phyloP scores from a whole-genome alignment of 805 yeast genomes.

The Blastobotrys terrestris region DNA sequence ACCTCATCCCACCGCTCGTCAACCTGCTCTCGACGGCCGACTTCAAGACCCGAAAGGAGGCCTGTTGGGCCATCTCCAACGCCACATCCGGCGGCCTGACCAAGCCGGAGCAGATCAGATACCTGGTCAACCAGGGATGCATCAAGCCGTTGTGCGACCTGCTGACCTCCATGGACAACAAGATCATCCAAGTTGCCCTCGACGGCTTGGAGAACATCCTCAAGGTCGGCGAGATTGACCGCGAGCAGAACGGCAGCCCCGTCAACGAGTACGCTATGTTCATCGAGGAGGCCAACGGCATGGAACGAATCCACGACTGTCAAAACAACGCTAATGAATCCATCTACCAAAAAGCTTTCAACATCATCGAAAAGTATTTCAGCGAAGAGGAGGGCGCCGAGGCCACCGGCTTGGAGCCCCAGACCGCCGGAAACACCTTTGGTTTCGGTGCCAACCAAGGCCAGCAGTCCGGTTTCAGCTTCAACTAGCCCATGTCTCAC shows the following conservation, averaged over 20 bases:
- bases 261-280: slow-evolving; percentile 83
- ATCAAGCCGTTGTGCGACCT: slow-evolving; percentile 95
- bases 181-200: slow-evolving; percentile 88
- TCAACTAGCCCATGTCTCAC: too few relatives aligned
- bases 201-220: slow-evolving; percentile 93
- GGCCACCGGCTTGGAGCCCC: slow-evolving; percentile 54
- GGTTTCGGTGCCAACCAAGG: slow-evolving; percentile 68
- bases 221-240: slow-evolving; percentile 90
- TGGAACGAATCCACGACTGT: slow-evolving; percentile 90
- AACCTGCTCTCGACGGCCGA: slow-evolving; percentile 75
- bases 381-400: slow-evolving; percentile 72
- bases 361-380: slow-evolving; percentile 86
- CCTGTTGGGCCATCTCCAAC: slow-evolving; percentile 98
- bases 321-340: slow-evolving; percentile 89
- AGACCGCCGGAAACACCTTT: slow-evolving; percentile 78
- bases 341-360: slow-evolving; percentile 85
- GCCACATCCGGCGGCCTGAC: slow-evolving; percentile 94
- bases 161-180: slow-evolving; percentile 79
- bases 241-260: slow-evolving; percentile 61
- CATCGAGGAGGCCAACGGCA: slow-evolving; percentile 98
- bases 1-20: slow-evolving; percentile 85
- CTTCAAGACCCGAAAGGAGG: slow-evolving; percentile 95
- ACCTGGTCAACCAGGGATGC: slow-evolving; percentile 90
- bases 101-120: slow-evolving; percentile 89
- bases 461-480: slow-evolving; percentile 1